Evolutionary conservation across 192 early-diverging fungal genomes (phyloP).

Genomic region (Podila horticola): DNA sequence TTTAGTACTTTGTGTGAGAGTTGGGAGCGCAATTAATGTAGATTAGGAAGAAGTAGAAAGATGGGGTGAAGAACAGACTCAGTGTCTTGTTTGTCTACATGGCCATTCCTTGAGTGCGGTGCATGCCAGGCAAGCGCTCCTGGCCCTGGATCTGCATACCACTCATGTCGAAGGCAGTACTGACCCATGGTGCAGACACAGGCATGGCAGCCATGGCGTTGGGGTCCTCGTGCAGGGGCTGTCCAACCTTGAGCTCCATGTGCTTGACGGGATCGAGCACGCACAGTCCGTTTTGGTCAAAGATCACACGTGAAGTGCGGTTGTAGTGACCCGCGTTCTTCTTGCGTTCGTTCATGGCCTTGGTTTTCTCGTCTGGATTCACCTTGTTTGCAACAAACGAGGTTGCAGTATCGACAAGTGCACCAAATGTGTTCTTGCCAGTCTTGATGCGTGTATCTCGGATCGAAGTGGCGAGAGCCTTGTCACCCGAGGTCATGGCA

Average conservation of each 20-base stretch:
- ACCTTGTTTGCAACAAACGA: conserved; percentile 32
- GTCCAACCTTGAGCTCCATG: conserved; percentile 44
- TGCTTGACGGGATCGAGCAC: conserved; percentile 49
- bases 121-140: conserved; percentile 16
- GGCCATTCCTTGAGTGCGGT: conserved; percentile 34
- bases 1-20: too few species aligned
- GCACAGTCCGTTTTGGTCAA: conserved; percentile 42
- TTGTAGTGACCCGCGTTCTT: conserved; percentile 27
- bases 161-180: conserved; percentile 32
- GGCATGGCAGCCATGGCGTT: conserved; percentile 43
- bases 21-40: neutral
- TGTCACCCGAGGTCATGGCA: conserved; percentile 39
- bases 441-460: conserved; percentile 39
- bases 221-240: conserved; percentile 31
- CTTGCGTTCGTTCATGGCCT: conserved; percentile 26
- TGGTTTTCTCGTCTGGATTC: conserved; percentile 24
- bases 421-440: conserved; percentile 47
- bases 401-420: conserved; percentile 19
- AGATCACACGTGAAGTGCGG: conserved; percentile 36
- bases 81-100: conserved; percentile 9
- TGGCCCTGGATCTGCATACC: conserved; percentile 1
- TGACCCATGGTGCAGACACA: conserved; percentile 39
- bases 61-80: neutral
- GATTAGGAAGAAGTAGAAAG: neutral
- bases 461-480: conserved; percentile 28